Evolutionary conservation across 177 flowering plant species (phyloP).

Genomic region (Vitis hybrid): DNA sequence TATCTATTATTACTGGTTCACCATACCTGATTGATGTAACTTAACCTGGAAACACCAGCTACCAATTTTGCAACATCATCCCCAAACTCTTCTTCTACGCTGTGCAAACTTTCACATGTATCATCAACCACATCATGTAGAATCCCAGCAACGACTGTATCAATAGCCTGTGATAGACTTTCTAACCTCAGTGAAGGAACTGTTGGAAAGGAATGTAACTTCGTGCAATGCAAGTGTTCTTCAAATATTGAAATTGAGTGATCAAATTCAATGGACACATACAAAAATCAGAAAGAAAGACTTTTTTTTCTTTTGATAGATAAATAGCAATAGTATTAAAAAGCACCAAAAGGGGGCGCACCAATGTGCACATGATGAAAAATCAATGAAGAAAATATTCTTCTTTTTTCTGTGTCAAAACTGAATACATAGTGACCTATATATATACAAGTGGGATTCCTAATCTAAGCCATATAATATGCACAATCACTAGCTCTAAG

Average conservation of each 20-base stretch:
- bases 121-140: constrained; percentile 95
- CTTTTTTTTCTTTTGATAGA: too few species aligned
- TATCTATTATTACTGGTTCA: neutral
- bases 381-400: too few species aligned
- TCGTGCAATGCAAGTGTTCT: neutral
- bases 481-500: too few species aligned
- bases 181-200: constrained; percentile 2
- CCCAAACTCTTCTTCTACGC: constrained; percentile 72
- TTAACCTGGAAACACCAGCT: constrained; percentile 87
- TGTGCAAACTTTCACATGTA: constrained; percentile 52
- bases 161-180: constrained; percentile 63
- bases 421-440: too few species aligned
- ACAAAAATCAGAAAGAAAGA: neutral
- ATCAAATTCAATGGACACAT: neutral
- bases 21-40: constrained; percentile 84
- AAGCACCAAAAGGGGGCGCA: too few species aligned
- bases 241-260: neutral
- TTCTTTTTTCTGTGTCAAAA: too few species aligned
- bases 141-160: constrained; percentile 92
- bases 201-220: neutral
- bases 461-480: too few species aligned
- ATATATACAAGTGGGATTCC: too few species aligned
- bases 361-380: too few species aligned
- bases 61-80: constrained; percentile 83
- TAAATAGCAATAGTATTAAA: too few species aligned